Evolutionary conservation across 768 basidiomycete genomes (phyloP).

Genomic region (Lentinula aciculospora): DNA sequence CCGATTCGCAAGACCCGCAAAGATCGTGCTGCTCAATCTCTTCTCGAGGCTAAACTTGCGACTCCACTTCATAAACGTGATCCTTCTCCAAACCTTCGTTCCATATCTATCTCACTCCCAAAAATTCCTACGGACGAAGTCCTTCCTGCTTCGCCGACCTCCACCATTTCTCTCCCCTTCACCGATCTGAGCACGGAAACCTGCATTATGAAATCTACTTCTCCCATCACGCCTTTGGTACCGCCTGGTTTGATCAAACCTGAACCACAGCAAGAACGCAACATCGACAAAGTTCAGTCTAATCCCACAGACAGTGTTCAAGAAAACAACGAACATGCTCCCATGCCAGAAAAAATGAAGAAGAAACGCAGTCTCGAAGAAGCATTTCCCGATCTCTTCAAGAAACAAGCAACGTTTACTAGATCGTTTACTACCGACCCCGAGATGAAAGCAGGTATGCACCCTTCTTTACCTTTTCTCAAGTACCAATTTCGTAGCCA

Average conservation of each 20-base stretch:
- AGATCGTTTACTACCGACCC: neutral
- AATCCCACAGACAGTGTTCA: neutral
- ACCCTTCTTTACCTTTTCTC: neutral
- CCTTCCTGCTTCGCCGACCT: neutral
- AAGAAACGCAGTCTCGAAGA: constrained; percentile 4
- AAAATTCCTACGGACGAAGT: neutral
- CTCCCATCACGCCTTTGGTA: neutral
- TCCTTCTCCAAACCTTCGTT: neutral
- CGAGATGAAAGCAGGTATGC: neutral
- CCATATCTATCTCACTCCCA: constrained; percentile 1
- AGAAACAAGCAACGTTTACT: neutral
- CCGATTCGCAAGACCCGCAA: constrained; percentile 4
- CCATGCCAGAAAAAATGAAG: neutral
- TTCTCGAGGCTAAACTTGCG: neutral
- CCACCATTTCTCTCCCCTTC: neutral
- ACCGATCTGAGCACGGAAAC: neutral
- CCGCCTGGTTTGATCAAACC: neutral
- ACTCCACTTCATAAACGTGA: neutral
- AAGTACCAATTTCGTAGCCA: neutral
- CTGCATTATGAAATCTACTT: neutral
- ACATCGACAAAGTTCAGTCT: neutral
- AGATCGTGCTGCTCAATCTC: neutral
- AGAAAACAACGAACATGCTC: neutral
- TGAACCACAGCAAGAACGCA: neutral
- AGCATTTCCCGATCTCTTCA: constrained; percentile 4